Percentiles rank a stretch among this genome's conserved stretches.
Evolutionary conservation across 179 eudicot genomes (phyloP).

Genomic region (Spinacia oleracea): DNA sequence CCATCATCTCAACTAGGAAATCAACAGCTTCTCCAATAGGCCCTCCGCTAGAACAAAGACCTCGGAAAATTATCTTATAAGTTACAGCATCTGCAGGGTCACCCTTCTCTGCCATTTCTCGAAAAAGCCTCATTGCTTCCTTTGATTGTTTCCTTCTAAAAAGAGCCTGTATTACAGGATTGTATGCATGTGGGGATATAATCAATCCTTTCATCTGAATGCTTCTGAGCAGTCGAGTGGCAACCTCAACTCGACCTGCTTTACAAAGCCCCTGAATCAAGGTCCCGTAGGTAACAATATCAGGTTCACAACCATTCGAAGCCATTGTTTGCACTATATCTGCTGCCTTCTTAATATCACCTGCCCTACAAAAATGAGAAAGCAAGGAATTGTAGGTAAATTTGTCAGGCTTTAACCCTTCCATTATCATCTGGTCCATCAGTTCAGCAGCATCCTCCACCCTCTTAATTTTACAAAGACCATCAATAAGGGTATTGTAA

Average conservation of each 20-base stretch:
- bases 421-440: constrained; percentile 95
- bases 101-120: constrained; percentile 80
- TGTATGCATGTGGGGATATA: constrained; percentile 73
- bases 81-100: constrained; percentile 79
- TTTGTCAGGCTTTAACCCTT: constrained; percentile 90
- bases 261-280: constrained; percentile 82
- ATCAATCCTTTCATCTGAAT: constrained; percentile 84
- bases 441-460: constrained; percentile 78
- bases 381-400: constrained; percentile 82
- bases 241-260: constrained; percentile 80
- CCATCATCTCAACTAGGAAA: constrained; percentile 68
- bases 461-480: constrained; percentile 65
- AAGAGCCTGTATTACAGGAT: constrained; percentile 75
- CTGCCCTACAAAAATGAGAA: constrained; percentile 71
- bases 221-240: constrained; percentile 68
- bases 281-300: constrained; percentile 85
- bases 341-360: constrained; percentile 81
- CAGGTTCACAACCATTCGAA: constrained; percentile 89
- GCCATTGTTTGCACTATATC: constrained; percentile 92
- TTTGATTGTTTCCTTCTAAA: constrained; percentile 53
- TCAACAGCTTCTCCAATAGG: constrained; percentile 89
- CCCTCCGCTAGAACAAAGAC: constrained; percentile 89
- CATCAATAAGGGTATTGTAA: constrained; percentile 83
- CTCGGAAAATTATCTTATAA: constrained; percentile 66
- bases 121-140: constrained; percentile 72